Percentiles rank a stretch among this genome's conserved stretches.
Evolutionary conservation across 257 asterid genomes (phyloP).

Genomic region (Eustoma russellianum): DNA sequence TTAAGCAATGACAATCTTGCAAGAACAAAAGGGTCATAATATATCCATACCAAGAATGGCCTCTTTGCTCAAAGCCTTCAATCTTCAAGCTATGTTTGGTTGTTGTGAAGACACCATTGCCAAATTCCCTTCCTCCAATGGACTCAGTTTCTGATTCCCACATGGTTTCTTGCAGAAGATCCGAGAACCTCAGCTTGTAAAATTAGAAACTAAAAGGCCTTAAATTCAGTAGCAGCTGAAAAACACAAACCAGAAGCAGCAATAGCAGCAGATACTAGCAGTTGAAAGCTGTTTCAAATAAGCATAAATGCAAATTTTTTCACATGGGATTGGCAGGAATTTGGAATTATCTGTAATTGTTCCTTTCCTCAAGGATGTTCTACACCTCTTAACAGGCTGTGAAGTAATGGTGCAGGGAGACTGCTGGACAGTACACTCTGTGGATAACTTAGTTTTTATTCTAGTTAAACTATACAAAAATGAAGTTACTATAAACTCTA

Average conservation of each 20-base stretch:
- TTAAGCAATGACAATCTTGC: too few species aligned
- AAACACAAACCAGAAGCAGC: slow-evolving; percentile 12
- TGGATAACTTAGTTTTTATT: slow-evolving; percentile 19
- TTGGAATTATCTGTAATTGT: slow-evolving; percentile 62
- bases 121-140: slow-evolving; percentile 43
- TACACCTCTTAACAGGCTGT: slow-evolving; percentile 57
- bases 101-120: slow-evolving; percentile 51
- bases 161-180: slow-evolving; percentile 27
- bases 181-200: slow-evolving; percentile 7
- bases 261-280: slow-evolving; percentile 7
- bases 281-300: slow-evolving; percentile 13
- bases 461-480: too few species aligned
- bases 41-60: slow-evolving; percentile 66
- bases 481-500: too few species aligned
- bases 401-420: slow-evolving; percentile 55
- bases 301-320: slow-evolving; percentile 23
- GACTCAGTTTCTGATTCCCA: slow-evolving; percentile 88
- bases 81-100: slow-evolving; percentile 52
- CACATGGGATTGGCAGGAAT: slow-evolving; percentile 54
- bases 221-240: slow-evolving; percentile 7
- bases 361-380: slow-evolving; percentile 32
- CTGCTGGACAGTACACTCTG: slow-evolving; percentile 22
- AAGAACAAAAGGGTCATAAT: too few species aligned
- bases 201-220: background rate
- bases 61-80: slow-evolving; percentile 84